Base-by-base conservation (phyloP, 192 early-diverging fungal species). In the Backusella macrospora region DNA sequence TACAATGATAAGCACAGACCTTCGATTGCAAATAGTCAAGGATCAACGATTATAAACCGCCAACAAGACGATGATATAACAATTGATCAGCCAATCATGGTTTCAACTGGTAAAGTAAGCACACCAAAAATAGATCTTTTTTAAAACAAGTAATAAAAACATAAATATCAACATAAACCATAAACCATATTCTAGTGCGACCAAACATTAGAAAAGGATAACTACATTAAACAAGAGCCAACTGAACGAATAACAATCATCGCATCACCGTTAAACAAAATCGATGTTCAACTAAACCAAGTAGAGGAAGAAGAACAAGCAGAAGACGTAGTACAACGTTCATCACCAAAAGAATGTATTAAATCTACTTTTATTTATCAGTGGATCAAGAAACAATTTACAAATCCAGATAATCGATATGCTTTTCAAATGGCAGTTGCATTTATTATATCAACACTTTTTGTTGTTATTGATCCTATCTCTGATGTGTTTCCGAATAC, bases 401-500 rank as follows among this genome's bases (percentile, higher is more conserved):
- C 15, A 46, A 21, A 62, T 64, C 8, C 52, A 1, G 63, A 39
- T 23, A 72, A 72, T 63, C 40, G 71, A 26, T 62, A 72, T 62
- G 71, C 71, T 6, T 72, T 72, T 63, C 71, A 72, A 14, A 59
- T 72, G 34, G 40, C 39, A 46, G 44, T 44, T 34, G 71, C 71
- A 0, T 45, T 72, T 42, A 63, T 44, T 26, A 46, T 72, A 46
- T 34, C 71, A 34, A 40, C 71, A 16, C 26, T 72, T 37, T 62
- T 72, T 64, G 62, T 72, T 10, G 43, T 72, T 14, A 48, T 72
- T 46, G 43, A 63, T 45, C 71, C 71, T 46, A 46, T 72, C 12
- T 45, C 52, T 34, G 26, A 62, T 40, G 43, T 64, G 18, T 72
- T 72, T 42, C 52, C 52, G n/a, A 72, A 72, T 43, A 38, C 48